A percentile compares a stretch with the other conserved stretches of the same genome.
These are phyloP conservation scores for Ambrosia hybrid DNA, from an alignment of 140 eudicot genomes.

Conservation along the genomic window DNA sequence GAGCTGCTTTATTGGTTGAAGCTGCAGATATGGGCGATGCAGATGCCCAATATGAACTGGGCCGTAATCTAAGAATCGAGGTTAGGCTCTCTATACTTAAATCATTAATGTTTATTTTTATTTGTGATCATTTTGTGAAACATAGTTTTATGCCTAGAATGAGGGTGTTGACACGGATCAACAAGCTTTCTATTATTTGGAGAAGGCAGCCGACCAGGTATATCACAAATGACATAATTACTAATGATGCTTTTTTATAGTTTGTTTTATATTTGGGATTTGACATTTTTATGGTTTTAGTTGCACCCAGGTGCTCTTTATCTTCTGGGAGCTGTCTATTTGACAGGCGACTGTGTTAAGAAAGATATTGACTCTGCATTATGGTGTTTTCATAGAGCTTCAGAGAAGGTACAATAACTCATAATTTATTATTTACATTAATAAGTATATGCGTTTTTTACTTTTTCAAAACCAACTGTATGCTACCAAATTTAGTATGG, in stretches of 20 bases:
- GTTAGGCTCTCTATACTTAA: slow-evolving; percentile 32
- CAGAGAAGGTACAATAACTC: slow-evolving; percentile 66
- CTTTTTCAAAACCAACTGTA: not conserved
- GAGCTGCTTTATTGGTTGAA: slow-evolving; percentile 92
- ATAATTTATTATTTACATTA: not conserved
- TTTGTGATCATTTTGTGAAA: not conserved
- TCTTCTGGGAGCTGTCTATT: slow-evolving; percentile 87
- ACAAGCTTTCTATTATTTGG: slow-evolving; percentile 81
- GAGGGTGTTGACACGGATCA: slow-evolving; percentile 82
- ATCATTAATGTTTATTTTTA: not conserved
- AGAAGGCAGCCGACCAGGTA: slow-evolving; percentile 93
- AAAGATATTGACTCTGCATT: slow-evolving; percentile 74
- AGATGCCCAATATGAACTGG: slow-evolving; percentile 84
- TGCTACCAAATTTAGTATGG: not conserved
- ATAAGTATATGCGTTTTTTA: not conserved
- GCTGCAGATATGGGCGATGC: slow-evolving; percentile 97
- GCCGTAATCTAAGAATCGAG: slow-evolving; percentile 76
- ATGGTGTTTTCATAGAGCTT: slow-evolving; percentile 95
- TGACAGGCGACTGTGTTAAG: slow-evolving; percentile 84
- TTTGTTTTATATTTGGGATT: slow-evolving; percentile 5
- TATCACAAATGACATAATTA: not conserved
- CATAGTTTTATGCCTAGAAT: slow-evolving; percentile 45
- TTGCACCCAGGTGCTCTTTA: slow-evolving; percentile 92
- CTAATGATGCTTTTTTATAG: not conserved
- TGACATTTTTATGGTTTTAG: slow-evolving; percentile 37